phyloP scores from a whole-genome alignment of 2,329 filamentous ascomycete genomes.

The Clonostachys rhizophaga region DNA sequence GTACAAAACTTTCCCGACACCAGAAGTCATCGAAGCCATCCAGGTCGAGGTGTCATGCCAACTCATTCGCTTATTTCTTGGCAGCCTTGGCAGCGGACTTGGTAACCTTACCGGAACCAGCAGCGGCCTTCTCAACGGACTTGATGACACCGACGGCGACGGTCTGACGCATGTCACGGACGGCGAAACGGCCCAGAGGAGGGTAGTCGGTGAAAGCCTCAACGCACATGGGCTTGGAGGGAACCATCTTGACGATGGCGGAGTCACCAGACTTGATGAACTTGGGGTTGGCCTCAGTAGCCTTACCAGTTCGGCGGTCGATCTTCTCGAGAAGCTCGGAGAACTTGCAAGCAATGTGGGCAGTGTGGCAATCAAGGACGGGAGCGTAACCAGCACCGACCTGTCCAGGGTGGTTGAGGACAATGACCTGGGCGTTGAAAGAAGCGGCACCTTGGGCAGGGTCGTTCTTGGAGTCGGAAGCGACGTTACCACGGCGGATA shows the following conservation, averaged over 20 bases:
- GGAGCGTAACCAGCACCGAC: constrained; percentile 98
- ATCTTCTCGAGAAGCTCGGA: constrained; percentile 99
- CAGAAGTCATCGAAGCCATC: constrained; percentile 14
- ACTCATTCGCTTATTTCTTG: constrained; percentile 61
- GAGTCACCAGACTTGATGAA: constrained; percentile 99
- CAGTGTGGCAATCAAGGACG: constrained; percentile 99
- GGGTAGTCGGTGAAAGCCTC: constrained; percentile 99
- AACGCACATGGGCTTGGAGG: constrained; percentile 99
- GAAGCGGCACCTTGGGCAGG: constrained; percentile 82
- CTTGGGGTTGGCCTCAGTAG: constrained; percentile 87
- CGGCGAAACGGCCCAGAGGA: constrained; percentile 98
- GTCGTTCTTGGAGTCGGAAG: constrained; percentile 99
- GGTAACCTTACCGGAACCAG: constrained; percentile 60
- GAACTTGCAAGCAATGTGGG: constrained; percentile 99
- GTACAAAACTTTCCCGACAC: constrained; percentile 23
- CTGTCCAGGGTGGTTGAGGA: constrained; percentile 99
- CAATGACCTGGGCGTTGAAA: constrained; percentile 99
- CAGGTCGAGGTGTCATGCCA: constrained; percentile 11
- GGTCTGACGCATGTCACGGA: constrained; percentile 96
- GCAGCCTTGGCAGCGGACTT: constrained; percentile 69
- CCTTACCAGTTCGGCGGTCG: constrained; percentile 99
- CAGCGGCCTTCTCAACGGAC: constrained; percentile 64
- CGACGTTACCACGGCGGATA: constrained; percentile 99
- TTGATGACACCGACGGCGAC: constrained; percentile 96
- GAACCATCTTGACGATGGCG: constrained; percentile 99